Evolutionary conservation across 2,329 filamentous ascomycete genomes (phyloP).

Genomic region (Fusarium pseudocircinatum): DNA sequence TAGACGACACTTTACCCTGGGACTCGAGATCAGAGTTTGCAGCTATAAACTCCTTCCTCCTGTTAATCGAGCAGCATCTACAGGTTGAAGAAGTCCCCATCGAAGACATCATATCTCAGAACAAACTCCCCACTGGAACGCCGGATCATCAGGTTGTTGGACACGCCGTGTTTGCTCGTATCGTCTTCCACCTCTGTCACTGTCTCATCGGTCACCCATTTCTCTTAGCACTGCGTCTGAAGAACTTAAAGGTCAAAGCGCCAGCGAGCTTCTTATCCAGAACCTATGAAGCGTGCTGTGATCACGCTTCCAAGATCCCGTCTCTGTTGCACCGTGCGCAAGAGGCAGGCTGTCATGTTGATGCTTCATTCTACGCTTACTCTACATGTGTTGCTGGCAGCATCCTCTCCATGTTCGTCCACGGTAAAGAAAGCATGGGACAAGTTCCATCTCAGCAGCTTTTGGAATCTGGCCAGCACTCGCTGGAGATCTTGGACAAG

Average conservation of each 20-base stretch:
- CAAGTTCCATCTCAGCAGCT: neutral
- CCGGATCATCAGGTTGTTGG: neutral
- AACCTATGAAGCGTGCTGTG: neutral
- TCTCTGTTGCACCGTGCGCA: neutral
- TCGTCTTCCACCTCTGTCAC: neutral
- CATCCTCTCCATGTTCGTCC: neutral
- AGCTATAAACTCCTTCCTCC: neutral
- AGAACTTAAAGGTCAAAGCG: rapidly evolving
- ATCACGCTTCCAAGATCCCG: neutral
- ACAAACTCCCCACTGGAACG: neutral
- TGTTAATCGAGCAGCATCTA: neutral
- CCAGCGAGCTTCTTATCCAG: neutral
- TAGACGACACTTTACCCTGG: neutral
- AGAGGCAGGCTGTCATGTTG: neutral
- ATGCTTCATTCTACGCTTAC: neutral
- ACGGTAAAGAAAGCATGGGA: neutral
- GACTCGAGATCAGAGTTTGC: neutral
- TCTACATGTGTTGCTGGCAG: neutral
- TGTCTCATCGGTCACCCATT: neutral
- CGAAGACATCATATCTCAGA: neutral
- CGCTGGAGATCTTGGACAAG: neutral
- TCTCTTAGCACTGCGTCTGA: neutral
- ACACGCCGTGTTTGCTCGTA: neutral
- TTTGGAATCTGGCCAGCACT: neutral
- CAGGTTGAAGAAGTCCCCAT: neutral